phyloP scores from a whole-genome alignment of 352 stramenopile genomes.

The Globisporangium acanthophoron region DNA sequence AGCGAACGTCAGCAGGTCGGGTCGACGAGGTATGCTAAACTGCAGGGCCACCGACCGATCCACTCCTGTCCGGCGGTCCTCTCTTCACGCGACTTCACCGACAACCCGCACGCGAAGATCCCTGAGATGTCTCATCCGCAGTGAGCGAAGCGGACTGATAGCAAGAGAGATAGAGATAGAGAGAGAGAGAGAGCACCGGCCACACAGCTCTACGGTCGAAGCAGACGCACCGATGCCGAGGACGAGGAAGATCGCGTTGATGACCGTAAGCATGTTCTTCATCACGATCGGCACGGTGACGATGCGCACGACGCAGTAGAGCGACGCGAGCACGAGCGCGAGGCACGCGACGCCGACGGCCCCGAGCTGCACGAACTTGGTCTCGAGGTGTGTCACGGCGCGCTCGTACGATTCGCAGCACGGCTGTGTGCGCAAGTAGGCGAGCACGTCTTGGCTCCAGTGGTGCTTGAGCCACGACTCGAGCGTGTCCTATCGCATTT shows the following conservation, averaged over 20 bases:
- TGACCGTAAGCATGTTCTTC: conserved; percentile 73
- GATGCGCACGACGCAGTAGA: conserved; percentile 82
- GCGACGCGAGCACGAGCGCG: conserved; percentile 38
- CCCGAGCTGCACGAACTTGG: conserved; percentile 41
- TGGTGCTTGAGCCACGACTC: conserved; percentile 75
- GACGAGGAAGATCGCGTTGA: conserved; percentile 65
- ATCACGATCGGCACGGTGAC: conserved; percentile 85
- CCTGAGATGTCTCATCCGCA: conserved; percentile 5
- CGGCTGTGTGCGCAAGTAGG: conserved; percentile 28
- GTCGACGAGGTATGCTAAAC: background rate
- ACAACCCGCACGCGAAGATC: conserved; percentile 51
- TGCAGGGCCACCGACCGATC: conserved; percentile 39
- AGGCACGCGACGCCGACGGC: conserved; percentile 40
- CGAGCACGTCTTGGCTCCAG: conserved; percentile 44
- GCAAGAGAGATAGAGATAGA: background rate
- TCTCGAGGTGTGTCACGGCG: conserved; percentile 41
- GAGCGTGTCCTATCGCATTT: conserved; percentile 27
- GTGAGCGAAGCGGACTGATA: background rate
- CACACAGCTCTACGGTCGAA: too few species aligned
- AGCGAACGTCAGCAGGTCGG: background rate
- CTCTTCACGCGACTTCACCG: conserved; percentile 53
- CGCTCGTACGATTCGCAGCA: conserved; percentile 61
- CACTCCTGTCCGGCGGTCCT: conserved; percentile 66
- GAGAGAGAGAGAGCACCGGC: background rate
- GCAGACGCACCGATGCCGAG: conserved; percentile 31